A percentile compares a stretch with the other conserved stretches of the same genome.
These are phyloP conservation scores for Tubosaeta brunneosetosa DNA, from an alignment of 768 basidiomycete genomes.

Conservation along the genomic window DNA sequence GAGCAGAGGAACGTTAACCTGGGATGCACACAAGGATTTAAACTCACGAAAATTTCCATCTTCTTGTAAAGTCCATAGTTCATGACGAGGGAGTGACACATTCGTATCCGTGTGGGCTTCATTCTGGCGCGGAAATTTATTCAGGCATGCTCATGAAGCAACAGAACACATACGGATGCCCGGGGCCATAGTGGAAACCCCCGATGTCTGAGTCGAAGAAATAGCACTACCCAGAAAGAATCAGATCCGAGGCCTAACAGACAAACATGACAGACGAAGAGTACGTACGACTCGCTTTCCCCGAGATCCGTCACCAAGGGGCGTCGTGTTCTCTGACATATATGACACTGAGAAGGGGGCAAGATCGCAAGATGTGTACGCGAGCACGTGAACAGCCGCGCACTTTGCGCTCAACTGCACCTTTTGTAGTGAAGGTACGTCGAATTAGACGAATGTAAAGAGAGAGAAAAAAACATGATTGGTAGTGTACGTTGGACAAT, in stretches of 20 bases:
- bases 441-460: constrained; percentile 1
- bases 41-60: constrained; percentile 98
- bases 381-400: constrained; percentile 19
- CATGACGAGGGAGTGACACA: constrained; percentile 99
- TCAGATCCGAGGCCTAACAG: constrained; percentile 4
- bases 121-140: constrained; percentile 47
- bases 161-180: constrained; percentile 69
- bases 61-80: constrained; percentile 99
- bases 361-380: constrained; percentile 4
- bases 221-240: constrained; percentile 65
- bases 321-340: constrained; percentile 38
- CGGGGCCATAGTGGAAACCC: constrained; percentile 98
- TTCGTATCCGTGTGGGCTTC: constrained; percentile 97
- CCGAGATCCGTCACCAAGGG: constrained; percentile 65
- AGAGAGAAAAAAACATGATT: constrained; percentile 7
- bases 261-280: not conserved
- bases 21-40: not conserved
- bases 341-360: not conserved
- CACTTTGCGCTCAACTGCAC: not conserved
- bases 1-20: not conserved
- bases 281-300: constrained; percentile 84
- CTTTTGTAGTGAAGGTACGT: not conserved
- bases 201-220: constrained; percentile 99
- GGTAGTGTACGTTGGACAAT: constrained; percentile 2
- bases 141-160: not conserved